A percentile compares a stretch with the other conserved stretches of the same genome.
Evolutionary conservation across 495 filamentous ascomycete genomes (phyloP).

Genomic region (Opeltia flavorubescens): DNA sequence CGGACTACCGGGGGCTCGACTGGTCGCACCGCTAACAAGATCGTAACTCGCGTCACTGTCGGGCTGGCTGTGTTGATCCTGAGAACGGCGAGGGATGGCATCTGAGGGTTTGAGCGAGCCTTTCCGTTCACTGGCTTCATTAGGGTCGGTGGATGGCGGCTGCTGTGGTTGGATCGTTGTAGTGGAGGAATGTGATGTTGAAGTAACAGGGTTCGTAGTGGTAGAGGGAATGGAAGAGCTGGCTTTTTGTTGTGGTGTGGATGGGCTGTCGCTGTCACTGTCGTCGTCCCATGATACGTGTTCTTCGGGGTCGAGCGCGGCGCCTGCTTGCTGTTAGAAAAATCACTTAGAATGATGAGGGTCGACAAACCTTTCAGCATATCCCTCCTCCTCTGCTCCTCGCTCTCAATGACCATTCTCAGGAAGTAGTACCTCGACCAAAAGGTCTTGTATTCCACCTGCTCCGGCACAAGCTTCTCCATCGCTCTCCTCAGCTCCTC

Average conservation of each 20-base stretch:
- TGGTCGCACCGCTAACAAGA: constrained; percentile 74
- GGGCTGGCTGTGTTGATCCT: constrained; percentile 71
- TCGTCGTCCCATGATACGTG: constrained; percentile 80
- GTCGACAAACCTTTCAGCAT: constrained; percentile 67
- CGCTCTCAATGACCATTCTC: constrained; percentile 84
- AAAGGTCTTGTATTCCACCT: constrained; percentile 74
- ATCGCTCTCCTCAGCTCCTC: constrained; percentile 78
- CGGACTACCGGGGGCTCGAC: constrained; percentile 63
- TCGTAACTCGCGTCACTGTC: constrained; percentile 92
- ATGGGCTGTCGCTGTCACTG: constrained; percentile 46
- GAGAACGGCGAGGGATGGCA: constrained; percentile 47
- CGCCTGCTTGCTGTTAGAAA: constrained; percentile 19
- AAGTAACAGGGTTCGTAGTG: constrained; percentile 1
- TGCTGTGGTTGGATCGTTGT: constrained; percentile 18
- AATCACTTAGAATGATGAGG: constrained; percentile 4
- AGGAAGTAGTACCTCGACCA: constrained; percentile 97
- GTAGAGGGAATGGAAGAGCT: constrained; percentile 4
- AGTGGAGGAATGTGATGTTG: constrained; percentile 32
- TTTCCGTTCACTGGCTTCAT: constrained; percentile 14
- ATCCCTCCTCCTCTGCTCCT: constrained; percentile 80
- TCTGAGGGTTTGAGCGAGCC: constrained; percentile 12
- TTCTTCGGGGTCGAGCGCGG: constrained; percentile 52
- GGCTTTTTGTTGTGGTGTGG: constrained; percentile 25
- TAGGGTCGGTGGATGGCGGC: constrained; percentile 14
- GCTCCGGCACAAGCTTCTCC: constrained; percentile 90